Base-by-base conservation (phyloP, 768 basidiomycete genomes). In the Tylopilus subfusipes region DNA sequence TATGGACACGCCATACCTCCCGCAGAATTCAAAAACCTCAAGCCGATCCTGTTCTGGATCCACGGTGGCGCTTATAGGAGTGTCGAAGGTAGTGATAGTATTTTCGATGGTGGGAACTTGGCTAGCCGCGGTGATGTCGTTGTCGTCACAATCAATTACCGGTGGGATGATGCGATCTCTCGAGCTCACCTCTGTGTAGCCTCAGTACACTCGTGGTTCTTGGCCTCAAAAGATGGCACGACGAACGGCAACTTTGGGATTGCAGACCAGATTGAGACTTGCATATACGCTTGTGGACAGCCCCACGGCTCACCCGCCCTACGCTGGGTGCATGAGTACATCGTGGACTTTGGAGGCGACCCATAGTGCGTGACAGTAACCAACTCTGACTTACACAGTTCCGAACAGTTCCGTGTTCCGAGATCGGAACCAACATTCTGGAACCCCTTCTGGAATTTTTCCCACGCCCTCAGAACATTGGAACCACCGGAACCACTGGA, bases 301-400 rank as follows among this genome's bases (percentile, higher is more conserved):
- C 33, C 12, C 19, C 14, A 19, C 24, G 60, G 55, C 60, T 62
- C 38, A 62, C 55, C 8, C n/a, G 67, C 72, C 16, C 63, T 81
- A 33, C 63, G 74, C 40, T 75, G 78, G 78, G 78, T 84, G 0
- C 75, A 78, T 25, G 63, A 73, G 33, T 74, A 84, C 64, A 83
- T 84, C 54, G 64, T 68, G 1, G 72, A 75, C n/a, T 85, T 85
- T 56, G 82, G 82, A 34, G 83, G 83, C 0, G 82, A 84, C 66
- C 77, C n/a, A n/a, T n/a, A n/a, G n/a, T n/a, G n/a, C n/a, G n/a
- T n/a, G n/a, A n/a, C n/a, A n/a, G n/a, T n/a, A n/a, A n/a, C n/a
- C n/a, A n/a, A n/a, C n/a, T n/a, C n/a, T n/a, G n/a, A n/a, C n/a
- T n/a, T n/a, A n/a, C n/a, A n/a, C n/a, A n/a, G n/a, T n/a, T n/a